Evolutionary conservation across 345 rosid genomes (phyloP), one percentile per base, ranked within the genome.

Genomic region (Salix exigua): DNA sequence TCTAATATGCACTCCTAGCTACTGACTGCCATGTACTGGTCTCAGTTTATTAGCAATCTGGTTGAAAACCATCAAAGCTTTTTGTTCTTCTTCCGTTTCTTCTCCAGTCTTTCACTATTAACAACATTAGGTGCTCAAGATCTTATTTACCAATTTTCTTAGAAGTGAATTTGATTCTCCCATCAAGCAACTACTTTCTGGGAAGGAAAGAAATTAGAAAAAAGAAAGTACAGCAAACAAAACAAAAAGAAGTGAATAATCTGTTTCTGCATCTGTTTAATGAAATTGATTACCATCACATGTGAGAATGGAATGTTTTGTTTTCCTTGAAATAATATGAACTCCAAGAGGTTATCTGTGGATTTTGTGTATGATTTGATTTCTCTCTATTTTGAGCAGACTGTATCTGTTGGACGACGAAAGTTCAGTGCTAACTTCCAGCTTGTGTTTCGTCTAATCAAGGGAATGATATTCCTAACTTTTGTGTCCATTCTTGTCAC

Each of bases 351-450:
- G 18, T 25, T 19, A 19, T 46, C 4, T 46, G 53, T 25, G 72
- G 80, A 63, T 55, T 72, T 40, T 75, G 13, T 63, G 16, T 62
- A 17, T 66, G 23, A 60, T 61, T 63, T 16, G 6, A 58, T 16
- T 10, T 5, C 19, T 79, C 17, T 70, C 79, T 68, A 63, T 65
- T 28, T 76, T 81, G 35, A 61, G 21, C 88, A 95, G 99, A 89
- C 97, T 79, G 90, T 96, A 33, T 96, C 99, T 6, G 95, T 96
- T 72, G 99, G 99, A 38, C 86, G 99, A 80, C 85, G 95, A n/a
- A 91, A 70, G 82, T 90, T 94, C 88, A 94, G 99, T 67, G 99
- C 99, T 6, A 87, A 91, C 71, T 96, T 94, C 83, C 99, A 96
- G 80, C 94, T 96, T 28, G 86, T 92, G 80, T 96, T 96, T 87